phyloP scores from a whole-genome alignment of 371 early-diverging fungal genomes.

The Massospora cicadina region DNA sequence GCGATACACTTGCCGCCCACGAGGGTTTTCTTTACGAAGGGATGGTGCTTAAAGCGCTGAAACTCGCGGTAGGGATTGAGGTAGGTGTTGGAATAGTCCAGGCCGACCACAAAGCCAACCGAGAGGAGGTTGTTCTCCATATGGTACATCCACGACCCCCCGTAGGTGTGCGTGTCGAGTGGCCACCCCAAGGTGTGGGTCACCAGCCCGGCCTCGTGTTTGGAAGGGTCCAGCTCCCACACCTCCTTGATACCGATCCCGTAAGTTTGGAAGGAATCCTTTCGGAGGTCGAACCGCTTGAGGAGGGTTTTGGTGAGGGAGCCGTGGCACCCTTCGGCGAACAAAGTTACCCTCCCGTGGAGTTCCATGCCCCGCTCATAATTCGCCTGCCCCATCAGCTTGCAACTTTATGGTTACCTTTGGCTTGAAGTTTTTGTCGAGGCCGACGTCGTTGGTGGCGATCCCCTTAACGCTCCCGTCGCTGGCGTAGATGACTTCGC shows the following conservation, averaged over 20 bases:
- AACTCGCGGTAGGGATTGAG: slow-evolving; percentile 92
- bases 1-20: slow-evolving; percentile 85
- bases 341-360: slow-evolving; percentile 82
- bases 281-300: slow-evolving; percentile 71
- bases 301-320: slow-evolving; percentile 80
- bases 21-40: slow-evolving; percentile 52
- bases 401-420: slow-evolving; percentile 24
- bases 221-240: slow-evolving; percentile 84
- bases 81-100: slow-evolving; percentile 91
- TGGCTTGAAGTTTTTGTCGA: slow-evolving; percentile 74
- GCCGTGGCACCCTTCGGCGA: slow-evolving; percentile 97
- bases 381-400: slow-evolving; percentile 25
- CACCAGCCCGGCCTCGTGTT: slow-evolving; percentile 73
- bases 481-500: slow-evolving; percentile 73
- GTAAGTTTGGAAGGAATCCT: slow-evolving; percentile 68
- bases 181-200: slow-evolving; percentile 90
- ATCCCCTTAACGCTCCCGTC: slow-evolving; percentile 87
- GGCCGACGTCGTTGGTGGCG: slow-evolving; percentile 89
- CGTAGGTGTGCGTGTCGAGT: slow-evolving; percentile 71
- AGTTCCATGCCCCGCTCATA: slow-evolving; percentile 95
- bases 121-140: slow-evolving; percentile 73
- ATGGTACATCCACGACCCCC: slow-evolving; percentile 92
- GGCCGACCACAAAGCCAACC: slow-evolving; percentile 77
- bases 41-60: slow-evolving; percentile 91
- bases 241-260: slow-evolving; percentile 95